Evolutionary conservation across 2,329 filamentous ascomycete species (phyloP).

Genomic region (Penicillium sp.): DNA sequence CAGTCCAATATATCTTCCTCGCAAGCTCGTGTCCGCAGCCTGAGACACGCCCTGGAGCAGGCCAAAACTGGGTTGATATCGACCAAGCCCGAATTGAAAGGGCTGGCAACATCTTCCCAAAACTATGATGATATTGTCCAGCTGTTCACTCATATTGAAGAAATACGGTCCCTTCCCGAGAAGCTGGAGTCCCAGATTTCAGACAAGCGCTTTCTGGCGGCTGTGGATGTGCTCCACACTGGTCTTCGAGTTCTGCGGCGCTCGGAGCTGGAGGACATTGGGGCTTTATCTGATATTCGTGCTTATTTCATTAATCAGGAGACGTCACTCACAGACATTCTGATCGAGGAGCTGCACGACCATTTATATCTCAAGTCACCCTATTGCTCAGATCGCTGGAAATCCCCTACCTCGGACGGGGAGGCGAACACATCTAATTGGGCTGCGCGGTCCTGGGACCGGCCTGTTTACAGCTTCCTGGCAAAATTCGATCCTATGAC

Average conservation of each 20-base stretch:
- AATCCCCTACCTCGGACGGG: slow-evolving; percentile 55
- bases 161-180: slow-evolving; percentile 83
- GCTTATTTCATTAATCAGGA: slow-evolving; percentile 92
- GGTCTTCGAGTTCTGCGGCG: slow-evolving; percentile 78
- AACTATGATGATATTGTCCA: slow-evolving; percentile 87
- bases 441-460: slow-evolving; percentile 47
- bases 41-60: slow-evolving; percentile 77
- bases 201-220: slow-evolving; percentile 89
- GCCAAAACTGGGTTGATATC: slow-evolving; percentile 78
- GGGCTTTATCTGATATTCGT: slow-evolving; percentile 78
- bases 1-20: slow-evolving; percentile 87
- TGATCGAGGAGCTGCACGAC: slow-evolving; percentile 96
- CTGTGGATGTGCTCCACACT: slow-evolving; percentile 86
- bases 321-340: slow-evolving; percentile 82
- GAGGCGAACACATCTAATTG: slow-evolving; percentile 29
- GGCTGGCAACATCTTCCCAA: slow-evolving; percentile 80
- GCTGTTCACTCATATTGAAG: slow-evolving; percentile 77
- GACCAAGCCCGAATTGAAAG: slow-evolving; percentile 86
- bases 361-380: slow-evolving; percentile 97
- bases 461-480: slow-evolving; percentile 55
- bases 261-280: slow-evolving; percentile 87
- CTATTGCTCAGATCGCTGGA: slow-evolving; percentile 96
- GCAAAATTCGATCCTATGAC: slow-evolving; percentile 53
- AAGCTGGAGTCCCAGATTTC: slow-evolving; percentile 91
- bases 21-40: slow-evolving; percentile 74